Percentiles rank a stretch among this genome's conserved stretches.
Evolutionary conservation across 345 rosid genomes (phyloP).

Genomic region (Orychophragmus violaceus): DNA sequence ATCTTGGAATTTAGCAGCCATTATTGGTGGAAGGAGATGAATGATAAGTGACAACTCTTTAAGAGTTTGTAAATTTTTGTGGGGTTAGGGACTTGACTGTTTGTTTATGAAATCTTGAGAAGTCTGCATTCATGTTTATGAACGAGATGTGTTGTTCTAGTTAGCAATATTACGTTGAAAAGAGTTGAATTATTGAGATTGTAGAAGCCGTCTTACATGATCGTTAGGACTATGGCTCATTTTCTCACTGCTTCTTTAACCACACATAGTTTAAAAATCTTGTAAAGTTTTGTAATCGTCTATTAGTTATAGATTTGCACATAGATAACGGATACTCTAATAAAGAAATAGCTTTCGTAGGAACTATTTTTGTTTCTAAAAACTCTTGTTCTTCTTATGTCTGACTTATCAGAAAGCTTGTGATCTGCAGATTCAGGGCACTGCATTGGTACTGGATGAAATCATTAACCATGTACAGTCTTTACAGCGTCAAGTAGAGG

Average conservation of each 20-base stretch:
- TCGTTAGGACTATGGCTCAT: background rate
- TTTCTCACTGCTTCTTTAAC: background rate
- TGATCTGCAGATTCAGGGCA: slow-evolving; percentile 75
- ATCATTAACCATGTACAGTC: slow-evolving; percentile 91
- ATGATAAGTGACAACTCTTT: slow-evolving; percentile 27
- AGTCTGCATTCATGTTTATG: background rate
- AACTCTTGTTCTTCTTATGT: background rate
- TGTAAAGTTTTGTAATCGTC: background rate
- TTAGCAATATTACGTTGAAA: background rate
- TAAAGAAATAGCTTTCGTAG: background rate
- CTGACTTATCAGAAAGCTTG: slow-evolving; percentile 15
- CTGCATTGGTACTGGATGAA: slow-evolving; percentile 91
- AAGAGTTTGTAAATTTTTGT: slow-evolving; percentile 9
- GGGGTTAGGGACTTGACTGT: slow-evolving; percentile 16
- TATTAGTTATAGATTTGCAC: background rate
- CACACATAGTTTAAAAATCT: background rate
- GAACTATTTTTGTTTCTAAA: background rate
- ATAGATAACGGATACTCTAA: background rate
- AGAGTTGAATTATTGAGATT: background rate
- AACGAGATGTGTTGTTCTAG: background rate
- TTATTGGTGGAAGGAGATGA: slow-evolving; percentile 27
- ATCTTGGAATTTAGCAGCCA: slow-evolving; percentile 27
- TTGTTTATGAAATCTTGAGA: slow-evolving; percentile 1
- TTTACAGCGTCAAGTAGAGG: slow-evolving; percentile 97
- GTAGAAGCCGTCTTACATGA: background rate